phyloP scores from a whole-genome alignment of 129 eudicot species.

The Flaveria linearis region DNA sequence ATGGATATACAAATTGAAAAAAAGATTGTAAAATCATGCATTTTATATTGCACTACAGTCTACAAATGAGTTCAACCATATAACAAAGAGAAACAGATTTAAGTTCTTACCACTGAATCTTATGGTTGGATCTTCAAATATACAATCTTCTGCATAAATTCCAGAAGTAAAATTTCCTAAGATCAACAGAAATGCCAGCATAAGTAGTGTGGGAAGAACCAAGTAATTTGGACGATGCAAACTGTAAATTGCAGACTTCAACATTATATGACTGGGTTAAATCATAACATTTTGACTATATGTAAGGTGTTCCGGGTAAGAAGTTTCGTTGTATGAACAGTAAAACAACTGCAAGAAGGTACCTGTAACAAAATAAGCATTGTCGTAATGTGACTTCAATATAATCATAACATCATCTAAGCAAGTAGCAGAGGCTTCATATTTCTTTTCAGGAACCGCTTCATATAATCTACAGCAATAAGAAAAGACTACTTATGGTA shows the following conservation, averaged over 20 bases:
- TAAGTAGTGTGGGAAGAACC: constrained; percentile 22
- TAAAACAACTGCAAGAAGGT: constrained; percentile 10
- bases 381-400: constrained; percentile 68
- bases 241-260: neutral
- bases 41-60: neutral
- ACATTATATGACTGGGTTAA: neutral
- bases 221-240: too few species aligned
- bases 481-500: too few species aligned
- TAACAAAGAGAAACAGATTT: neutral
- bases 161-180: constrained; percentile 73
- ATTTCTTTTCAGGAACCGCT: too few species aligned
- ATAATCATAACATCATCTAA: constrained; percentile 57
- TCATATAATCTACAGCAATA: too few species aligned
- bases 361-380: constrained; percentile 92
- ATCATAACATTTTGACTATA: neutral
- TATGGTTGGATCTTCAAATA: constrained; percentile 92
- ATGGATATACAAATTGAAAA: too few species aligned
- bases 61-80: neutral
- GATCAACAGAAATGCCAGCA: constrained; percentile 14
- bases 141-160: constrained; percentile 79
- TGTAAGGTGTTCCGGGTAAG: neutral
- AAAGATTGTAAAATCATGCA: too few species aligned
- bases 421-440: too few species aligned
- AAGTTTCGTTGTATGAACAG: neutral
- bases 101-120: constrained; percentile 63